Conservation (phyloP, 345 rosid species). For the Crucihimalaya himalaica region DNA sequence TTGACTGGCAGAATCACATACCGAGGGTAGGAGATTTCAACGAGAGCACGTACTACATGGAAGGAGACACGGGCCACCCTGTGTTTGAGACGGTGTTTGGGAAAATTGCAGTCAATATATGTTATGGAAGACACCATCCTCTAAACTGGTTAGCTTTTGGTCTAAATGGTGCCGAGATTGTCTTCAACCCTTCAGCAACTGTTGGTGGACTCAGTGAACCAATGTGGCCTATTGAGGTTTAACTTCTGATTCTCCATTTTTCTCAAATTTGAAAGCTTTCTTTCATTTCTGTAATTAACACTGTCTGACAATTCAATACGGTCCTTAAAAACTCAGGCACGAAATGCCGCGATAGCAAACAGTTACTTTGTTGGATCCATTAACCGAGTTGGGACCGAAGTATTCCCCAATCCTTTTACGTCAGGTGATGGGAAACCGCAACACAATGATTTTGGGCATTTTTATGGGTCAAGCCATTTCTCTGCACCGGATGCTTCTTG, state of each 20-base stretch:
- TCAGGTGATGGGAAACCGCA: constrained; percentile 93
- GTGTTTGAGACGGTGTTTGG: constrained; percentile 92
- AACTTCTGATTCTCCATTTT: neutral
- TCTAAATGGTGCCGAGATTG: constrained; percentile 96
- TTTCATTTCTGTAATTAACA: neutral
- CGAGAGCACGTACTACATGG: constrained; percentile 98
- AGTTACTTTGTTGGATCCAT: constrained; percentile 96
- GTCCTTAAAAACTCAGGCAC: constrained; percentile 52
- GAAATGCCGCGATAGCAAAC: constrained; percentile 94
- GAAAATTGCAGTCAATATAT: constrained; percentile 83
- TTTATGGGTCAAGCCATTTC: constrained; percentile 88
- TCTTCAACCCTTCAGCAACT: constrained; percentile 97
- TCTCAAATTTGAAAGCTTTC: neutral
- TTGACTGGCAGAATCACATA: constrained; percentile 78
- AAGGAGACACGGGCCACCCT: constrained; percentile 95
- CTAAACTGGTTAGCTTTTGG: constrained; percentile 96
- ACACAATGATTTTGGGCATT: constrained; percentile 86
- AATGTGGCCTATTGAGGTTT: constrained; percentile 99
- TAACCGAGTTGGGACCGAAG: constrained; percentile 94
- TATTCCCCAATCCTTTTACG: constrained; percentile 85
- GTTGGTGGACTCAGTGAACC: constrained; percentile 98
- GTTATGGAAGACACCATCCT: constrained; percentile 98
- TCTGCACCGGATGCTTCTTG: constrained; percentile 97
- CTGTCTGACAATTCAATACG: neutral
- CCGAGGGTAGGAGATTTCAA: constrained; percentile 98